These are phyloP conservation scores for Austroboletus festivus DNA, from an alignment of 768 basidiomycete species.

Conservation along the genomic window DNA sequence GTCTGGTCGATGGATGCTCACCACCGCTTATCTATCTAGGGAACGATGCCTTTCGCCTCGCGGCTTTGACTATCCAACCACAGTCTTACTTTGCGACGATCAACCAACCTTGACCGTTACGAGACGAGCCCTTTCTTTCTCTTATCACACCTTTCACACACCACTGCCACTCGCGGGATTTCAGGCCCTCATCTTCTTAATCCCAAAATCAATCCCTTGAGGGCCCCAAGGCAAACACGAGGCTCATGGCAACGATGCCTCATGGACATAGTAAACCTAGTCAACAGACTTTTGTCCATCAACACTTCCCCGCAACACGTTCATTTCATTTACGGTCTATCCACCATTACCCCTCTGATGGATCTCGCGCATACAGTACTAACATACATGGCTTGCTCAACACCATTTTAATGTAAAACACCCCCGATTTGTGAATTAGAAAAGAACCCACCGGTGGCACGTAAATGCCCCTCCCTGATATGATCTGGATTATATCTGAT, in stretches of 20 bases:
- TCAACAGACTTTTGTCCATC: constrained; percentile 14
- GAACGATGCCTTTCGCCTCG: constrained; percentile 3
- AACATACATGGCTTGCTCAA: constrained; percentile 5
- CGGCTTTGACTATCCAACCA: constrained; percentile 13
- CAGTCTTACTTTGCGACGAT: constrained; percentile 11
- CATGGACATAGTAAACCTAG: constrained; percentile 11
- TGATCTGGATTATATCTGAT: background rate
- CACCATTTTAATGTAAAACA: background rate
- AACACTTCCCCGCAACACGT: constrained; percentile 29
- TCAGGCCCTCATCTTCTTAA: background rate
- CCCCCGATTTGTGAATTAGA: constrained; percentile 4
- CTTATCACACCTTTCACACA: constrained; percentile 9
- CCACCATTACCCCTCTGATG: constrained; percentile 5
- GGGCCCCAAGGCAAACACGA: constrained; percentile 16
- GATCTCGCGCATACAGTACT: constrained; percentile 6
- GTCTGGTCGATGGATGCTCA: too few species aligned
- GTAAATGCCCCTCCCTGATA: constrained; percentile 2
- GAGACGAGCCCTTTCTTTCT: background rate
- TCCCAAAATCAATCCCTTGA: constrained; percentile 12
- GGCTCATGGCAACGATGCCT: constrained; percentile 13
- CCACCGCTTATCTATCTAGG: background rate
- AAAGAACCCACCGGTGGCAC: constrained; percentile 11
- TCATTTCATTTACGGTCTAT: constrained; percentile 22
- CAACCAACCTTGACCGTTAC: too few species aligned
- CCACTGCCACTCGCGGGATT: background rate